Evolutionary conservation across 345 rosid species (phyloP).

Genomic region (Corchorus olitorius): DNA sequence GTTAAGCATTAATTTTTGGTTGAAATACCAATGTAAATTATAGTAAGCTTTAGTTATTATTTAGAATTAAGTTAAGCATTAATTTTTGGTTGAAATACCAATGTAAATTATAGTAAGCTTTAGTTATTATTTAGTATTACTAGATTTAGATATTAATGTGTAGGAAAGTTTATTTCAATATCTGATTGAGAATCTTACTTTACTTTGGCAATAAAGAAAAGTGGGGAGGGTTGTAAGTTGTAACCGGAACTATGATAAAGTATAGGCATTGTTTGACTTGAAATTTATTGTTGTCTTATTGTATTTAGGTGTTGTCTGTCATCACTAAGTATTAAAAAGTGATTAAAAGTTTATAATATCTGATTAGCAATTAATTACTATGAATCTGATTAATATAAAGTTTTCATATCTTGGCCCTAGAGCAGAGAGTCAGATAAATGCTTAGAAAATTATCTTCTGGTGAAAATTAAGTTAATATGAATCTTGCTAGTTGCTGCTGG

Average conservation of each 20-base stretch:
- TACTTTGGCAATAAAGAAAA: constrained; percentile 7
- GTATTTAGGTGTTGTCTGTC: constrained; percentile 15
- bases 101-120: neutral
- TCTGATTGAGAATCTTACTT: neutral
- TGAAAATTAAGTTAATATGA: neutral
- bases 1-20: too few relatives aligned
- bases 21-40: neutral
- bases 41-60: neutral
- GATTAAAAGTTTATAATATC: constrained; percentile 11
- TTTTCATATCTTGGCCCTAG: neutral
- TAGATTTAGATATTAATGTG: neutral
- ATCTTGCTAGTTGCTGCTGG: too few relatives aligned
- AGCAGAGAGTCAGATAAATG: neutral
- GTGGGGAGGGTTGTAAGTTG: neutral
- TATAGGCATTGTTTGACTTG: neutral
- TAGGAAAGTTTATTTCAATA: neutral
- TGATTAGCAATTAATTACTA: neutral
- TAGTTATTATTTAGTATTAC: neutral
- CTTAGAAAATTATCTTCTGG: neutral
- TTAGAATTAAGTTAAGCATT: neutral
- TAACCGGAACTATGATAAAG: neutral
- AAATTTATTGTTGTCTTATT: neutral
- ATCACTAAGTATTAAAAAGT: constrained; percentile 1
- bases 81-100: too few relatives aligned
- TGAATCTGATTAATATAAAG: neutral